Evolutionary conservation across 345 rosid species (phyloP).

Genomic region (Eucalyptus tenuipes): DNA sequence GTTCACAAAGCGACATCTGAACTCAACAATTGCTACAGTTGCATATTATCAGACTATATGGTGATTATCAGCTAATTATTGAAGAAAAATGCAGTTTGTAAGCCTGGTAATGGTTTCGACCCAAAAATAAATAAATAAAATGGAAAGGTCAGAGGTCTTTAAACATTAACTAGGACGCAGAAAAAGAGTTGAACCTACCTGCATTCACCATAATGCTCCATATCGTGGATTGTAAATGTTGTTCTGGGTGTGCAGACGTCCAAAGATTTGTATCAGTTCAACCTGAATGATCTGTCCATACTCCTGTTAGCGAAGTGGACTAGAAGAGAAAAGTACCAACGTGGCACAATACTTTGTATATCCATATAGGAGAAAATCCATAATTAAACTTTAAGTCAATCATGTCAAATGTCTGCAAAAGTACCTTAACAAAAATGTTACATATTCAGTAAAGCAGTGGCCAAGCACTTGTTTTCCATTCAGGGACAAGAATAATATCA

Average conservation of each 20-base stretch:
- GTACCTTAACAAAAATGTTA: not conserved
- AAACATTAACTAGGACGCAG: not conserved
- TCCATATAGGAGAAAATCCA: not conserved
- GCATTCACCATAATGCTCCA: not conserved
- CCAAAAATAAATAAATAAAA: too few species aligned
- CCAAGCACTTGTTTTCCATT: not conserved
- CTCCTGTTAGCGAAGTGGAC: not conserved
- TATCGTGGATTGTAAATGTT: not conserved
- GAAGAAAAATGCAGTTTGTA: not conserved
- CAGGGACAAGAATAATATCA: not conserved
- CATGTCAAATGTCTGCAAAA: not conserved
- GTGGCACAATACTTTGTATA: not conserved
- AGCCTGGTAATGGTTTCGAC: not conserved
- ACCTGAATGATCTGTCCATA: not conserved
- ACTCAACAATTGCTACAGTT: not conserved
- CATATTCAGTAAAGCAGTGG: not conserved
- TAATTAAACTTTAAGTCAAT: not conserved
- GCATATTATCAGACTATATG: not conserved
- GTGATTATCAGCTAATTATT: not conserved
- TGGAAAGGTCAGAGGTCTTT: not conserved
- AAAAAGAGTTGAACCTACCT: not conserved
- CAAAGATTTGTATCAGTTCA: not conserved
- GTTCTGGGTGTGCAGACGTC: not conserved
- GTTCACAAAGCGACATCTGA: not conserved
- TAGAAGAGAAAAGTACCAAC: not conserved